Percentiles rank a stretch among this genome's conserved stretches.
Evolutionary conservation across 192 early-diverging fungal species (phyloP).

Genomic region (Backusella parvicylindrica): DNA sequence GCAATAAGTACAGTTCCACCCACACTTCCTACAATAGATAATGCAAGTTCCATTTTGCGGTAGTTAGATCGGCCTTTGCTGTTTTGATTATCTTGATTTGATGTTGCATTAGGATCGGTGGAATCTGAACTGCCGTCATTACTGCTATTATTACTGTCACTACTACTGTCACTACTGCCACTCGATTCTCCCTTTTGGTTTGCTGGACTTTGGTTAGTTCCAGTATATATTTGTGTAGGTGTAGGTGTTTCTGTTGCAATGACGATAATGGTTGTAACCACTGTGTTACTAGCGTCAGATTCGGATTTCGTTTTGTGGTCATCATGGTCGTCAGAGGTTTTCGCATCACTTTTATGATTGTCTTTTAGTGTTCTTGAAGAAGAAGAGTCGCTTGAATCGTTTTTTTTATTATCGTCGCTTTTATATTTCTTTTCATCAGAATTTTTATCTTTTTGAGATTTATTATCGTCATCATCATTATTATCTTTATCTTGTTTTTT

Average conservation of each 20-base stretch:
- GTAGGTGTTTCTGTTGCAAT: constrained; percentile 1
- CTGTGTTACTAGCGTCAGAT: constrained; percentile 4
- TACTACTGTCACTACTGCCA: constrained; percentile 3
- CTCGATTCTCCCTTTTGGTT: constrained; percentile 4
- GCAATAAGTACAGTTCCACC: constrained; percentile 1
- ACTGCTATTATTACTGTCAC: not conserved
- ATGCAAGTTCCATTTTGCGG: not conserved
- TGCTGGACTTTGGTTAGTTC: not conserved
- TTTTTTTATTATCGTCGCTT: not conserved
- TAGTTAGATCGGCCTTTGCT: not conserved
- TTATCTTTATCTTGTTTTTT: not conserved
- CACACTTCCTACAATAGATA: constrained; percentile 14
- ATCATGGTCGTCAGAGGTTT: constrained; percentile 4
- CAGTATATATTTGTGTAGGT: not conserved
- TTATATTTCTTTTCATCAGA: not conserved
- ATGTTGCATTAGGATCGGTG: not conserved
- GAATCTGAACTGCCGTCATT: not conserved
- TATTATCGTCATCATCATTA: not conserved
- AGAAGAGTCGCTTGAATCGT: not conserved
- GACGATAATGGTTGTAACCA: constrained; percentile 6
- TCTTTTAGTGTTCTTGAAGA: not conserved
- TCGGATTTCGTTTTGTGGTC: not conserved
- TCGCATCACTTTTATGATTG: not conserved
- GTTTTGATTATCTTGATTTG: not conserved
- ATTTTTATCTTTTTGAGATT: not conserved